phyloP scores from a whole-genome alignment of 768 basidiomycete species.

The Serendipita sp. region DNA sequence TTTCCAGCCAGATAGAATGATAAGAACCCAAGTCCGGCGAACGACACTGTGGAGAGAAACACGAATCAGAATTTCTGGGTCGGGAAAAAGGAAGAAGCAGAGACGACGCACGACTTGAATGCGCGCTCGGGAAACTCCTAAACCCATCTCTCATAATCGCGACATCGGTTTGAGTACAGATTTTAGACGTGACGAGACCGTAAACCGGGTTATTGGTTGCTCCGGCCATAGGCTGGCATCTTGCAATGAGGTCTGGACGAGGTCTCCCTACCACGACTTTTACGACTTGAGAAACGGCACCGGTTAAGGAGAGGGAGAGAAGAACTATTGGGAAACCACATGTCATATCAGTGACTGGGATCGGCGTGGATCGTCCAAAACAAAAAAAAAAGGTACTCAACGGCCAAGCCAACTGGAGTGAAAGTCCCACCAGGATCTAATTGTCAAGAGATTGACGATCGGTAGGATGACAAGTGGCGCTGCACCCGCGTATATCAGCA shows the following conservation, averaged over 20 bases:
- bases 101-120: slow-evolving; percentile 54
- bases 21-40: slow-evolving; percentile 82
- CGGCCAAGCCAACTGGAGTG: slow-evolving; percentile 30
- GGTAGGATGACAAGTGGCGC: slow-evolving; percentile 57
- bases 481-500: slow-evolving; percentile 19
- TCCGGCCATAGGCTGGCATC: slow-evolving; percentile 53
- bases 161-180: slow-evolving; percentile 60
- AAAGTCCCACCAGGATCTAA: slow-evolving; percentile 79
- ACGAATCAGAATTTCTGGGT: neutral
- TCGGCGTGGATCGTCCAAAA: slow-evolving; percentile 24
- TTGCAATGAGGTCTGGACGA: slow-evolving; percentile 59
- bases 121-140: slow-evolving; percentile 83
- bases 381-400: neutral
- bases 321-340: slow-evolving; percentile 30
- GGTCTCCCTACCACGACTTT: slow-evolving; percentile 81
- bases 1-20: slow-evolving; percentile 84
- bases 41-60: slow-evolving; percentile 46
- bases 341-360: neutral
- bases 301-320: slow-evolving; percentile 59
- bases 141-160: slow-evolving; percentile 62
- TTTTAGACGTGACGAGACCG: slow-evolving; percentile 50
- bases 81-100: neutral
- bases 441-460: slow-evolving; percentile 51
- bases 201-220: slow-evolving; percentile 45
- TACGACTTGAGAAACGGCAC: slow-evolving; percentile 66